Conservation (phyloP, 306 rosid genomes). For the Geum urbanum region DNA sequence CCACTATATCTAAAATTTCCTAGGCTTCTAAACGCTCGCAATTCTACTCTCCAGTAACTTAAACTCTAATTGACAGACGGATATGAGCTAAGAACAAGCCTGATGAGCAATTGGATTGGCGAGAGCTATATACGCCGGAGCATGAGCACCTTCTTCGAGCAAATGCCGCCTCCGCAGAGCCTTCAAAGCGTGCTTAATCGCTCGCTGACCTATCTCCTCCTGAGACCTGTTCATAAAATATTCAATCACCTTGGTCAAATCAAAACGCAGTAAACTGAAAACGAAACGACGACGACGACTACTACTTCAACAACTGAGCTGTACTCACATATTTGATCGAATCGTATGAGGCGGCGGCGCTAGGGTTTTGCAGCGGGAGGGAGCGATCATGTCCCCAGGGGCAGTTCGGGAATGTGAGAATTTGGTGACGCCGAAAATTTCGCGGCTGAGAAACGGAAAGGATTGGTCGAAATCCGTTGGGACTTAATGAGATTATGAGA, state of each 20-base stretch:
- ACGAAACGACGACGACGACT: no score
- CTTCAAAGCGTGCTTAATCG: constrained; percentile 76
- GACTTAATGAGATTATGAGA: background rate
- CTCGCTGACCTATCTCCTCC: constrained; percentile 46
- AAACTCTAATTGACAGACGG: constrained; percentile 13
- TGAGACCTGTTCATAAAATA: constrained; percentile 34
- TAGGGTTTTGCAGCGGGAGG: constrained; percentile 18
- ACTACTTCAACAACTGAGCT: background rate
- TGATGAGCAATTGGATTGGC: constrained; percentile 62
- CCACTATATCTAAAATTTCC: background rate
- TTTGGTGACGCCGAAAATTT: background rate
- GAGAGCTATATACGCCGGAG: constrained; percentile 74
- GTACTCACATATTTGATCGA: constrained; percentile 28
- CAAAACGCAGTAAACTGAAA: background rate
- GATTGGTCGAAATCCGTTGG: background rate
- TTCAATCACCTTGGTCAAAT: background rate
- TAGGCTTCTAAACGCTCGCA: no score
- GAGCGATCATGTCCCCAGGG: constrained; percentile 1
- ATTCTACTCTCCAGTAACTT: background rate
- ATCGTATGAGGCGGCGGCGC: constrained; percentile 8
- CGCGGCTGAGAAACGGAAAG: background rate
- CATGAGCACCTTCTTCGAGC: constrained; percentile 94
- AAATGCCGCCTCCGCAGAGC: constrained; percentile 84
- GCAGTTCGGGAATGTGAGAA: background rate
- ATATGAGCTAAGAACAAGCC: constrained; percentile 31